Evolutionary conservation across 1,284 basidiomycete species (phyloP).

Genomic region (Flammula alnicola): DNA sequence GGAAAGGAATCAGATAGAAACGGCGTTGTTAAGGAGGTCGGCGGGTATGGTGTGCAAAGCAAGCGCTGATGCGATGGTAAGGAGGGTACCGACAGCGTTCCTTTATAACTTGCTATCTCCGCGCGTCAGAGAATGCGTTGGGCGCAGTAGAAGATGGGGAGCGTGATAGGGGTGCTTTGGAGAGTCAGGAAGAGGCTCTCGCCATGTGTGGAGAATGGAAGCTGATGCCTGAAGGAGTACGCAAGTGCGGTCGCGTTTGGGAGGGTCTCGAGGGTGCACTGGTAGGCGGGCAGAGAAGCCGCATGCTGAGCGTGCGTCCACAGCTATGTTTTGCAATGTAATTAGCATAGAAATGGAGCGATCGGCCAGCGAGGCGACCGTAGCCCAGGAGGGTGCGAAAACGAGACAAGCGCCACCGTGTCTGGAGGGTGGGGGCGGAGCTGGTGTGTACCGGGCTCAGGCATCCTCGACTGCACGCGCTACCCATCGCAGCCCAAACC

Average conservation of each 20-base stretch:
- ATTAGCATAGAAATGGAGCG: neutral
- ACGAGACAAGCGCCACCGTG: no score
- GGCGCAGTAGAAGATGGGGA: slow-evolving; percentile 77
- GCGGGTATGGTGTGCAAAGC: slow-evolving; percentile 55
- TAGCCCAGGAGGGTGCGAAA: no score
- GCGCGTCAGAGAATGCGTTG: slow-evolving; percentile 21
- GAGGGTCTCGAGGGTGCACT: slow-evolving; percentile 82
- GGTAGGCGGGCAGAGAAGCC: slow-evolving; percentile 83
- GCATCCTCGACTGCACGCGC: no score
- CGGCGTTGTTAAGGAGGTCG: no score
- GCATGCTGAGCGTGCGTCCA: slow-evolving; percentile 72
- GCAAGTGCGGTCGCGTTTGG: slow-evolving; percentile 85
- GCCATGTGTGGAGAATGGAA: slow-evolving; percentile 96
- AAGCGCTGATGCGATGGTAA: slow-evolving; percentile 40
- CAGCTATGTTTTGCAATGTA: slow-evolving; percentile 41
- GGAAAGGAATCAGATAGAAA: no score
- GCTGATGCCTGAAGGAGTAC: slow-evolving; percentile 84
- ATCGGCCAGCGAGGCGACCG: no score
- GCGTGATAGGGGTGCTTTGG: slow-evolving; percentile 83
- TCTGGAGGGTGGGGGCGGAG: no score
- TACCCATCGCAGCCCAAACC: no score
- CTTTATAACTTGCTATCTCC: slow-evolving; percentile 37
- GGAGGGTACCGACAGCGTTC: slow-evolving; percentile 45
- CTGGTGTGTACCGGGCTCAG: no score
- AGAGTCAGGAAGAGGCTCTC: slow-evolving; percentile 89